Evolutionary conservation across 768 basidiomycete genomes (phyloP).

Genomic region (Trichaptum fuscoviolaceum): DNA sequence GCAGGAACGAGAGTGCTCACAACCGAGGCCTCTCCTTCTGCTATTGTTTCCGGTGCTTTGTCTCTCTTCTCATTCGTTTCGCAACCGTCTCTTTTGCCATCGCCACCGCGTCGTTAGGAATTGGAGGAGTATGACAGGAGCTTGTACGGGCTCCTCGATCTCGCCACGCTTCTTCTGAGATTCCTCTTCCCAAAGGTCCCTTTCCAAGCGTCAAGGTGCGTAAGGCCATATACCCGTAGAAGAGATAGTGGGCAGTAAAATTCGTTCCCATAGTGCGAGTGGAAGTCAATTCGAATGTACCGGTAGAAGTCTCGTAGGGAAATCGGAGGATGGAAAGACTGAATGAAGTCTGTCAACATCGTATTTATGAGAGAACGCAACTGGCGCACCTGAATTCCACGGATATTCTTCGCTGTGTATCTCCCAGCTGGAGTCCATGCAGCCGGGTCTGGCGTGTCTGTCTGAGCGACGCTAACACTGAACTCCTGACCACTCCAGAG

Average conservation of each 20-base stretch:
- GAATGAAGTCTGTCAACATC: conserved; percentile 3
- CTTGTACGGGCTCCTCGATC: neutral
- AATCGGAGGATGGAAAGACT: conserved; percentile 76
- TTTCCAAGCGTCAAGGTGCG: conserved; percentile 95
- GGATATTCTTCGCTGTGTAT: conserved; percentile 80
- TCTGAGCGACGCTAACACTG: conserved; percentile 64
- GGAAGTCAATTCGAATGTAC: conserved; percentile 90
- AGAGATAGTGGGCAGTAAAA: conserved; percentile 95
- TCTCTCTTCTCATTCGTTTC: neutral
- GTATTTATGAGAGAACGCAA: conserved; percentile 11
- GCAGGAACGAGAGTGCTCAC: neutral
- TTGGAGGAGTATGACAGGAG: conserved; percentile 19
- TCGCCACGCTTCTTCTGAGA: conserved; percentile 40
- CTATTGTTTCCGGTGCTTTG: neutral
- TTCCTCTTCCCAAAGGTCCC: conserved; percentile 78
- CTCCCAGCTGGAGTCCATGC: conserved; percentile 67
- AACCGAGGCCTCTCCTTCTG: neutral
- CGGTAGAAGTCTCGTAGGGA: conserved; percentile 84
- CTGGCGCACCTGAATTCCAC: conserved; percentile 77
- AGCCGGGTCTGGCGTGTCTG: conserved; percentile 30
- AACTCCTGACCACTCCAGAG: conserved; percentile 93
- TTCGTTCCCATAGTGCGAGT: conserved; percentile 89
- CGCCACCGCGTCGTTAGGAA: conserved; percentile 13
- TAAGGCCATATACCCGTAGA: conserved; percentile 88
- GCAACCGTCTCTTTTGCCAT: conserved; percentile 15